Evolutionary conservation across 176 grass and related monocot genomes (phyloP), one percentile per base, ranked within the genome.

Genomic region (Bothriochloa decipiens): DNA sequence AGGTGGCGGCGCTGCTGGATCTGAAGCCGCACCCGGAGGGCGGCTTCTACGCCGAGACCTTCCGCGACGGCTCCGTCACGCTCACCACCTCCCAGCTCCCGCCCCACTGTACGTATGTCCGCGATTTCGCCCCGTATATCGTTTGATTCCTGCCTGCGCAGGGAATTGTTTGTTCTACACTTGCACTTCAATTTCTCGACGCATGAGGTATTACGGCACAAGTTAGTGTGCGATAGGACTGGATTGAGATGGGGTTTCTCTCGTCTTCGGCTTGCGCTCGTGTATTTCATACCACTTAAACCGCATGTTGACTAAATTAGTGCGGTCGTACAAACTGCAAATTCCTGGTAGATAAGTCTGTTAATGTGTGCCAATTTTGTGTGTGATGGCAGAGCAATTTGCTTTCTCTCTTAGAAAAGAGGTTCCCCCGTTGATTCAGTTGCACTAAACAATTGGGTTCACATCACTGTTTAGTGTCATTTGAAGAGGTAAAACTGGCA

Each of bases 1-100:
- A 98, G 87, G 76, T 98, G 68, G 87, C 81, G 33, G 83, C 78
- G 78, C 70, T 90, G 39, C 86, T 95, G 84, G 96, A 95, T 94
- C 89, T 94, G 87, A 95, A 95, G 75, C 93, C 93, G 72, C 91
- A 98, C 65, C 85, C 88, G 29, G 91, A 96, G 82, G 96, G 96
- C 65, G 96, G 93, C 7, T 98, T 86, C 91, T 98, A 81, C 80
- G 25, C 81, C 8, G 93, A 98, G 91, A 95, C 91, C 69, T 95
- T 98, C 87, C 87, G 93, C 65, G 96, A 98, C 80, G 88, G 71
- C 86, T 94, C 93, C 83, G 27, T 98, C 84, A 75, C 85, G 87
- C 93, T 98, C 89, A 46, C 89, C 81, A 95, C 87, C 71, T 80
- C 86, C 58, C 96, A 95, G 86, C 93, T 98, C 29, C 96, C 96